Evolutionary conservation across 139 green algal species (phyloP), one percentile per base, ranked within the genome.

Genomic region (Coelastrella sp.): DNA sequence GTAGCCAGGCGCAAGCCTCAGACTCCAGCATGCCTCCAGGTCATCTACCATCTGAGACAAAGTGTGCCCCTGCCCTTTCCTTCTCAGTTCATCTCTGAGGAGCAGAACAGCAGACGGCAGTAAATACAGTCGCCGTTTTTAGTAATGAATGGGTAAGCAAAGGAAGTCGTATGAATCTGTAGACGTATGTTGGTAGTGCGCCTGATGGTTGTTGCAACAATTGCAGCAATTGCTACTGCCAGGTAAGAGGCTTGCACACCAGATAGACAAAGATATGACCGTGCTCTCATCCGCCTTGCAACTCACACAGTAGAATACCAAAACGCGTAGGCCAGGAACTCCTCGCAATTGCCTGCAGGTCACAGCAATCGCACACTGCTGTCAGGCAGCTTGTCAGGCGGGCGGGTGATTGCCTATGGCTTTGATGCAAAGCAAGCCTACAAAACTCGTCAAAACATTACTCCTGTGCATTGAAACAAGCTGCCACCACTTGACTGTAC

Each of bases 281-380:
- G n/a, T n/a, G n/a, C n/a, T n/a, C n/a, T n/a, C n/a, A n/a, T n/a
- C n/a, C n/a, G n/a, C 17, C 48, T 57, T 75, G 66, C 7, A 19
- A 59, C 79, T 79, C 37, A 86, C 79, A 66, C 32, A n/a, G 64
- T 72, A 11, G 64, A n/a, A 48, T 86, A 86, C 79, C 79, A 86
- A 48, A 86, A 86, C 2, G 66, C 79, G 66, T 84, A 84, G 5
- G 78, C 78, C 60, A 84, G 5, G 27, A 84, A 75, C 40, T 84
- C 78, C 60, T 84, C 78, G 19, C 40, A 64, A 37, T 84, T 84
- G 15, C 78, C 78, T 75, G 60, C 62, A 76, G 35, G 60, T 38
- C 53, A 5, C 69, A 41, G n/a, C n/a, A 57, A 13, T 57, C 45
- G 45, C 45, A 57, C 45, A n/a, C n/a, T n/a, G n/a, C n/a, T n/a